Evolutionary conservation across 192 early-diverging fungal genomes (phyloP).

Genomic region (Podila epicladia): DNA sequence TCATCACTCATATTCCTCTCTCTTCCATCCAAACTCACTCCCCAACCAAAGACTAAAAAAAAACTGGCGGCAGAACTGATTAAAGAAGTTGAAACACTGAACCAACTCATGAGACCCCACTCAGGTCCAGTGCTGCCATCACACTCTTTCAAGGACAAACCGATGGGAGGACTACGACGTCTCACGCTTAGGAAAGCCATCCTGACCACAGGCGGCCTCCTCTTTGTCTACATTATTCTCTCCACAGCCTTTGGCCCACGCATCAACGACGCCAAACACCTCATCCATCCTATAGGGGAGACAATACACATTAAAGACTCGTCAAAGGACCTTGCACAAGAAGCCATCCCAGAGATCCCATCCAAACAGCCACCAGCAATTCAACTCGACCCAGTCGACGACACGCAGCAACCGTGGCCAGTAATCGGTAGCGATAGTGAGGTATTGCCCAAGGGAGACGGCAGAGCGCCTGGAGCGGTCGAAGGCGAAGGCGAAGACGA

Average conservation of each 20-base stretch:
- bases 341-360: background rate
- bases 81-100: background rate
- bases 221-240: conserved; percentile 44
- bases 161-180: conserved; percentile 10
- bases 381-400: conserved; percentile 7
- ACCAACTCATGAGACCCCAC: conserved; percentile 22
- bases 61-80: background rate
- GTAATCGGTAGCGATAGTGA: background rate
- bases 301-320: no score
- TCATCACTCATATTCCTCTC: background rate
- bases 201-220: conserved; percentile 11
- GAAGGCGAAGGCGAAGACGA: background rate
- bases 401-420: background rate
- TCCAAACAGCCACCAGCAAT: conserved; percentile 10
- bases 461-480: background rate
- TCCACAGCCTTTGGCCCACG: conserved; percentile 17
- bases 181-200: conserved; percentile 28
- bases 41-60: background rate
- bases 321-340: background rate
- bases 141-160: conserved; percentile 43
- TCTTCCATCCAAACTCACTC: background rate
- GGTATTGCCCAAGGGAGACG: background rate
- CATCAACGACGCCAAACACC: background rate
- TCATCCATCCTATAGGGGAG: conserved; percentile 10
- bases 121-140: conserved; percentile 36